Conservation (phyloP, 345 rosid genomes). For the Melastoma malabathricum region DNA sequence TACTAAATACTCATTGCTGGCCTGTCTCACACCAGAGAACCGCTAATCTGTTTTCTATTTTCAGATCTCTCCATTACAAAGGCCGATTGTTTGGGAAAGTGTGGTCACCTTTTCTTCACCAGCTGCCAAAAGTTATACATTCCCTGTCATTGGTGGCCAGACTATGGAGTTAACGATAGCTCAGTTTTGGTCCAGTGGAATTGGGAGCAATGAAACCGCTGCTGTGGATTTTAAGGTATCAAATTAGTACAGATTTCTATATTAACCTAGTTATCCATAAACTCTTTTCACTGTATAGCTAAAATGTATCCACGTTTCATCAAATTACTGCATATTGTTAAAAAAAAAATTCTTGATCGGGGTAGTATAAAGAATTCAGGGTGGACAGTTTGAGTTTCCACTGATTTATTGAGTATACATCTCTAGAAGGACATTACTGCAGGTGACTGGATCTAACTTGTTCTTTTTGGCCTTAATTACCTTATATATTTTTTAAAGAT, state of each 20-base stretch:
- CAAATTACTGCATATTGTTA: not conserved
- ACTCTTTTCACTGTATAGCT: no score
- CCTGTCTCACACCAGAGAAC: slow-evolving; percentile 3
- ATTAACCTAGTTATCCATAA: no score
- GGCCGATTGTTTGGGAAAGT: slow-evolving; percentile 88
- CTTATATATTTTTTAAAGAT: slow-evolving; percentile 29
- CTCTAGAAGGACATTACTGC: no score
- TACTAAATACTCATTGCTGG: slow-evolving; percentile 13
- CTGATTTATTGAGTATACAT: no score
- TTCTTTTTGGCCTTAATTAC: not conserved
- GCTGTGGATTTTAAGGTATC: slow-evolving; percentile 84
- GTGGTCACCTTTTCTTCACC: slow-evolving; percentile 71
- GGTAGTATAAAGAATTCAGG: no score
- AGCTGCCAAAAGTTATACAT: slow-evolving; percentile 57
- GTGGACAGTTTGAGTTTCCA: no score
- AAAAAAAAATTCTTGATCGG: no score
- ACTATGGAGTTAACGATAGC: slow-evolving; percentile 91
- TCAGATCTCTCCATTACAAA: slow-evolving; percentile 84
- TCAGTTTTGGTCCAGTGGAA: slow-evolving; percentile 98
- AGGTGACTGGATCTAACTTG: no score
- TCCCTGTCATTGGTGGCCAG: slow-evolving; percentile 76
- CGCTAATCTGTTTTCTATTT: slow-evolving; percentile 20
- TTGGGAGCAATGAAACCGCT: slow-evolving; percentile 79
- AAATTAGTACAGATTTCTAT: not conserved
- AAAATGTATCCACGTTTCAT: not conserved